Evolutionary conservation across 2,329 filamentous ascomycete species (phyloP).

Genomic region (Furcasterigmium furcatum): DNA sequence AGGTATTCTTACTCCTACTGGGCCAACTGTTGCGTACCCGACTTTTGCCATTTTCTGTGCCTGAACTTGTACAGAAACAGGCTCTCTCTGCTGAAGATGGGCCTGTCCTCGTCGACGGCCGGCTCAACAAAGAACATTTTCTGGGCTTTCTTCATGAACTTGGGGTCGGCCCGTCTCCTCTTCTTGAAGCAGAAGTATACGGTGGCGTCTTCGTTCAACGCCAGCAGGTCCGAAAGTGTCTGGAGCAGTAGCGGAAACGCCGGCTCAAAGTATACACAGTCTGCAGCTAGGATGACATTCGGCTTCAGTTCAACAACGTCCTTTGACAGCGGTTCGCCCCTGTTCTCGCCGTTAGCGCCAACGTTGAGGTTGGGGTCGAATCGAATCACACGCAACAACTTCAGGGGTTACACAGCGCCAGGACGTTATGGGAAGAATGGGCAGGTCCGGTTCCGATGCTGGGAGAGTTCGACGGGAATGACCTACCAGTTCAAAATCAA

Average conservation of each 20-base stretch:
- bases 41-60: neutral
- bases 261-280: slow-evolving; percentile 96
- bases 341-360: slow-evolving; percentile 19
- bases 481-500: slow-evolving; percentile 78
- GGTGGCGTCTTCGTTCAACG: slow-evolving; percentile 62
- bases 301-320: slow-evolving; percentile 56
- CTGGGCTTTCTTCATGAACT: slow-evolving; percentile 68
- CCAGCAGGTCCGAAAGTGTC: slow-evolving; percentile 73
- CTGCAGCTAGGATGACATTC: slow-evolving; percentile 85
- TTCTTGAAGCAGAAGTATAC: slow-evolving; percentile 94
- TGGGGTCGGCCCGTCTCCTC: slow-evolving; percentile 74
- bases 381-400: no score
- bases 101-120: slow-evolving; percentile 57
- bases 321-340: slow-evolving; percentile 58
- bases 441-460: no score
- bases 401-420: no score
- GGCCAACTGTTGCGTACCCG: no score
- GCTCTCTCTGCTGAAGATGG: slow-evolving; percentile 52
- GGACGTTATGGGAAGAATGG: no score
- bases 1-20: neutral
- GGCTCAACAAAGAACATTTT: slow-evolving; percentile 64
- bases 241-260: slow-evolving; percentile 83
- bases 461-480: no score
- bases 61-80: slow-evolving; percentile 61
- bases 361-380: no score